phyloP scores from a whole-genome alignment of 371 early-diverging fungal species.

The Haplosporangium sp. region DNA sequence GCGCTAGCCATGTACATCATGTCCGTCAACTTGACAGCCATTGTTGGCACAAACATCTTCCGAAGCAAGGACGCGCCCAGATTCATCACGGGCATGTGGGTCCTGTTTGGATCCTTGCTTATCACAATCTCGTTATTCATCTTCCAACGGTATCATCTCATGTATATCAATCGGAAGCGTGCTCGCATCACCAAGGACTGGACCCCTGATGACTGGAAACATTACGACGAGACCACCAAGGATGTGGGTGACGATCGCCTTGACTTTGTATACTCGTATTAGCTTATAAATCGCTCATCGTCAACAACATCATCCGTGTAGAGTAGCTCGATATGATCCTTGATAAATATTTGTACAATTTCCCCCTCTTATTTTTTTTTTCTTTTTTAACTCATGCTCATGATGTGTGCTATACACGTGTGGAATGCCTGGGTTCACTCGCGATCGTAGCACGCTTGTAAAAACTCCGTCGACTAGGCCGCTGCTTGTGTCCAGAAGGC shows the following conservation, averaged over 20 bases:
- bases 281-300: background rate
- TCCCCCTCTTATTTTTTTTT: slow-evolving; percentile 3
- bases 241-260: slow-evolving; percentile 41
- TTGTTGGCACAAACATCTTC: slow-evolving; percentile 58
- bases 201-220: slow-evolving; percentile 48
- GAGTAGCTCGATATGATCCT: background rate
- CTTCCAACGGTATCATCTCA: slow-evolving; percentile 32
- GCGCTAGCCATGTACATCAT: slow-evolving; percentile 61
- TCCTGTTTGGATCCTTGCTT: slow-evolving; percentile 28
- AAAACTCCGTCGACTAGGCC: slow-evolving; percentile 16
- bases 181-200: slow-evolving; percentile 34
- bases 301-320: too few relatives aligned
- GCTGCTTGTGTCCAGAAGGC: slow-evolving; percentile 5
- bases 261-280: slow-evolving; percentile 18
- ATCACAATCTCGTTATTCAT: slow-evolving; percentile 30
- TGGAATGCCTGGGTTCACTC: slow-evolving; percentile 22
- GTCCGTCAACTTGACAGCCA: slow-evolving; percentile 53
- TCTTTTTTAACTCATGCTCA: background rate
- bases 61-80: slow-evolving; percentile 51
- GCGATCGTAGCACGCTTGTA: slow-evolving; percentile 33
- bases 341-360: background rate
- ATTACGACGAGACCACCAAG: slow-evolving; percentile 32
- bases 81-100: slow-evolving; percentile 47
- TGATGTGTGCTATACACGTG: slow-evolving; percentile 10
- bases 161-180: slow-evolving; percentile 14